phyloP scores from a whole-genome alignment of 2,329 filamentous ascomycete species.

The Chrysoporthe deuterocubensis region DNA sequence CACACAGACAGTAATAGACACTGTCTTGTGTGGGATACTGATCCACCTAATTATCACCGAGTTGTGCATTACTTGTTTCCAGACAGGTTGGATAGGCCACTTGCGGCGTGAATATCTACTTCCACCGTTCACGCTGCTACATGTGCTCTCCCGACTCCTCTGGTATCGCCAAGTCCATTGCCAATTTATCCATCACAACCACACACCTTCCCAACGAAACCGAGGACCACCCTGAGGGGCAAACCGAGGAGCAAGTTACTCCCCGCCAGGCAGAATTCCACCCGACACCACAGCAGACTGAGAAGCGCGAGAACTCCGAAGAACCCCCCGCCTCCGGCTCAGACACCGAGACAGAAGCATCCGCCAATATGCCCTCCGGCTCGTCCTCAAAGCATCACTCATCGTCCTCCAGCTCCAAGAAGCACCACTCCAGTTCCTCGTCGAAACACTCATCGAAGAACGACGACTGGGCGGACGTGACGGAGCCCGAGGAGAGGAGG shows the following conservation, averaged over 20 bases:
- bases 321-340: conserved; percentile 34
- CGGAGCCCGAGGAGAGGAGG: conserved; percentile 71
- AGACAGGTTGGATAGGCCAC: conserved; percentile 9
- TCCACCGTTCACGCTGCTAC: neutral
- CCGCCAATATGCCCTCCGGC: conserved; percentile 40
- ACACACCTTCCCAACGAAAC: conserved; percentile 4
- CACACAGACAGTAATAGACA: neutral
- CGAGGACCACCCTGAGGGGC: conserved; percentile 11
- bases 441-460: conserved; percentile 46
- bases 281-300: neutral
- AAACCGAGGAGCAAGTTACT: conserved; percentile 16
- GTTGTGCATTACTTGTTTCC: conserved; percentile 8
- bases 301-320: neutral
- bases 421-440: conserved; percentile 39
- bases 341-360: conserved; percentile 34
- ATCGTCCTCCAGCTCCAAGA: conserved; percentile 42
- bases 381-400: conserved; percentile 35
- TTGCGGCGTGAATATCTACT: neutral
- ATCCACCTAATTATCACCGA: neutral
- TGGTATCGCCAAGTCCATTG: conserved; percentile 21
- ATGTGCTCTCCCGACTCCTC: conserved; percentile 25
- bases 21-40: conserved; percentile 2
- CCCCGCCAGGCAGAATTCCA: conserved; percentile 19
- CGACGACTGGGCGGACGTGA: conserved; percentile 72
- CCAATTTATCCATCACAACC: conserved; percentile 14